Conservation (phyloP, 179 eudicot genomes). For the Beta macrorhiza region DNA sequence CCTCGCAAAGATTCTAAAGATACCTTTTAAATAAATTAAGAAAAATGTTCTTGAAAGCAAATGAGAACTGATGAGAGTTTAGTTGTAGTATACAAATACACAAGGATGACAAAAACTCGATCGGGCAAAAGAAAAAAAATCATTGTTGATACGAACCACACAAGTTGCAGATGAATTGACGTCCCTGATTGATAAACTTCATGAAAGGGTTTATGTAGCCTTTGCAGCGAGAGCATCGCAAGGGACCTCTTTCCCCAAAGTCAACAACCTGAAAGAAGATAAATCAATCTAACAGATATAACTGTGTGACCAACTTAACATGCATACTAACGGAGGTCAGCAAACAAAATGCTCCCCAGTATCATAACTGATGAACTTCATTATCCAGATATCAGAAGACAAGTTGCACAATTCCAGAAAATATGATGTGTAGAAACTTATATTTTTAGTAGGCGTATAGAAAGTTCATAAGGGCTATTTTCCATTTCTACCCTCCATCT, state of each 20-base stretch:
- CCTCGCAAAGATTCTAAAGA: neutral
- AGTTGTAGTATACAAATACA: neutral
- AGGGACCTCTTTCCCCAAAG: slow-evolving; percentile 94
- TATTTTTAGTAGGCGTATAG: neutral
- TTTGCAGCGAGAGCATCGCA: slow-evolving; percentile 96
- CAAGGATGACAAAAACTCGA: neutral
- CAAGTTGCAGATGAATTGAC: slow-evolving; percentile 81
- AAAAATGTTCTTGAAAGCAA: neutral
- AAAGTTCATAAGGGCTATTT: neutral
- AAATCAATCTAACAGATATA: slow-evolving; percentile 7
- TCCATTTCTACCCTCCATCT: neutral
- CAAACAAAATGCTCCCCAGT: neutral
- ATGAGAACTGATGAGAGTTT: neutral
- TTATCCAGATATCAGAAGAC: neutral
- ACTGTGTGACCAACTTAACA: neutral
- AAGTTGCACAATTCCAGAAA: neutral
- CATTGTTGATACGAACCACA: slow-evolving; percentile 60
- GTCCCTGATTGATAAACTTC: slow-evolving; percentile 92
- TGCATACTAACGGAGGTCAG: neutral
- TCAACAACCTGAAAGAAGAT: slow-evolving; percentile 67
- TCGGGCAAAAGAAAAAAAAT: neutral
- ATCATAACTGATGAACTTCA: neutral
- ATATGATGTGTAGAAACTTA: neutral
- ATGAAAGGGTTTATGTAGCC: slow-evolving; percentile 92
- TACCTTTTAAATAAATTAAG: neutral